Evolutionary conservation across 1,139 yeast genomes (phyloP).

Genomic region (Hanseniaspora gamundiae): DNA sequence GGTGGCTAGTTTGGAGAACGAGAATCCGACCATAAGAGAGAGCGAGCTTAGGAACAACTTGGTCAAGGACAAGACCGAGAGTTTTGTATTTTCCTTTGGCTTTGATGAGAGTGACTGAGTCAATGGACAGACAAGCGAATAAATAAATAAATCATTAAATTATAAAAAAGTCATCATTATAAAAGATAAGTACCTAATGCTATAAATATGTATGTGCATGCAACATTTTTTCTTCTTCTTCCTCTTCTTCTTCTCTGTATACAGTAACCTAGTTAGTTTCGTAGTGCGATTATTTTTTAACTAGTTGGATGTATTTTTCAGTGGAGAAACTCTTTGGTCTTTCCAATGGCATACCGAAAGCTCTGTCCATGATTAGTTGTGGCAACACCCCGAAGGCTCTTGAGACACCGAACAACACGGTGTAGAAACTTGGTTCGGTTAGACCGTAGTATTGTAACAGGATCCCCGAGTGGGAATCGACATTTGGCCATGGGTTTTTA

Average conservation of each 20-base stretch:
- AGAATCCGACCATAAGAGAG: background rate
- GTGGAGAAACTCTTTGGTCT: constrained; percentile 93
- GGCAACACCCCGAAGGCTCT: constrained; percentile 97
- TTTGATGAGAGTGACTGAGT: background rate
- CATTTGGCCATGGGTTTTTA: constrained; percentile 98
- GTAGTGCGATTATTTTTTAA: constrained; percentile 18
- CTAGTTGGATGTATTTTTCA: constrained; percentile 33
- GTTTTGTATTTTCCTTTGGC: background rate
- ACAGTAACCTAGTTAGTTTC: no score
- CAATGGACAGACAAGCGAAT: no score
- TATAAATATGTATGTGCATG: background rate
- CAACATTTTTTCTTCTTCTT: background rate
- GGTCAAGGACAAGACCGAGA: background rate
- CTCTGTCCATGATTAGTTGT: constrained; percentile 92
- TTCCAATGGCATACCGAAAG: constrained; percentile 90
- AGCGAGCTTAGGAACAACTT: constrained; percentile 5
- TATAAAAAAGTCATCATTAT: no score
- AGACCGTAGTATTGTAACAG: constrained; percentile 94
- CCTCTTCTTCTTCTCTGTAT: constrained; percentile 4
- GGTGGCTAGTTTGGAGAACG: constrained; percentile 15
- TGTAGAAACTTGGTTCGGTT: constrained; percentile 91
- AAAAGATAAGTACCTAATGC: no score
- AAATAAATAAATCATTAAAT: no score
- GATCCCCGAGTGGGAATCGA: constrained; percentile 96
- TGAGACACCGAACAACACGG: constrained; percentile 95